phyloP scores from a whole-genome alignment of 495 filamentous ascomycete species.

The Letharia columbiana region DNA sequence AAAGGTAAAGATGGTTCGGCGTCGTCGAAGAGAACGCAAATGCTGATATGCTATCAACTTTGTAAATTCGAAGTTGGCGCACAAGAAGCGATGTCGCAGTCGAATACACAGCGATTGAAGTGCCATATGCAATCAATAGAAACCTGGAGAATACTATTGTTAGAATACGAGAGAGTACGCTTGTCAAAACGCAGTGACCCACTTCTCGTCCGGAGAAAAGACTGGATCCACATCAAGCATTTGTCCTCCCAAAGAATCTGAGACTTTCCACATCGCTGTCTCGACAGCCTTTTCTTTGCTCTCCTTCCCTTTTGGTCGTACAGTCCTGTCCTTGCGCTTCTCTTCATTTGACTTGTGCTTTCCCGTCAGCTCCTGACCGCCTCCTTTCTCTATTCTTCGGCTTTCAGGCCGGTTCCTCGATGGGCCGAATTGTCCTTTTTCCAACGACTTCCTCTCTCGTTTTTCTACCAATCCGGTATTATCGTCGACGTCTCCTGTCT shows the following conservation, averaged over 20 bases:
- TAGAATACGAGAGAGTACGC: conserved; percentile 23
- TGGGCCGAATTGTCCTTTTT: neutral
- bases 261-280: conserved; percentile 45
- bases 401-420: neutral
- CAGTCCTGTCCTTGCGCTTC: conserved; percentile 1
- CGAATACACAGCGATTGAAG: conserved; percentile 71
- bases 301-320: neutral
- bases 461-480: neutral
- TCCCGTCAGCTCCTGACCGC: neutral
- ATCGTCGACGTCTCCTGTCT: neutral
- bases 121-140: conserved; percentile 55
- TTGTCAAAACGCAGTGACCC: conserved; percentile 28
- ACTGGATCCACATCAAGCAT: conserved; percentile 68
- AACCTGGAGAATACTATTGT: conserved; percentile 40
- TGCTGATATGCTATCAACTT: conserved; percentile 37
- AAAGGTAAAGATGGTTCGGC: conserved; percentile 57
- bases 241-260: conserved; percentile 55
- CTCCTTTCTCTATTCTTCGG: neutral
- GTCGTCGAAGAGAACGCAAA: conserved; percentile 52
- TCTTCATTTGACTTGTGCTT: neutral
- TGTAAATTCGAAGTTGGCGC: conserved; percentile 44
- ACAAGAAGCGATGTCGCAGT: conserved; percentile 69
- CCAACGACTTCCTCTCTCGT: neutral
- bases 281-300: neutral
- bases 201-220: conserved; percentile 76